These are phyloP conservation scores for Nephelium lappaceum DNA, from an alignment of 345 rosid species.

Conservation along the genomic window DNA sequence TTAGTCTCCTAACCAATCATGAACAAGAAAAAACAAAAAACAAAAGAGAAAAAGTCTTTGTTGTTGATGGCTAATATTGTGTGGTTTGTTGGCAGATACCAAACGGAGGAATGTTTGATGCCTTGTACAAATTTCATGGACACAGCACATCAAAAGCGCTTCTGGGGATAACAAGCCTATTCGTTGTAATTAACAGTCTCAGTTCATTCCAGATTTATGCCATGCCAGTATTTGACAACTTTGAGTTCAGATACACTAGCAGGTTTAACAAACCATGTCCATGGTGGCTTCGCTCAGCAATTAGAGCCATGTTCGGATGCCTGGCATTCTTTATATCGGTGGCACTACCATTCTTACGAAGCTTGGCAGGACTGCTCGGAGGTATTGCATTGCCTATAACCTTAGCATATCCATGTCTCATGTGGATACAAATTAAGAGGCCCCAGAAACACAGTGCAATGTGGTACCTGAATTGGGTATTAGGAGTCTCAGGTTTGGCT, in stretches of 20 bases:
- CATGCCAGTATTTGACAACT: constrained; percentile 62
- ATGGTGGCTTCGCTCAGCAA: constrained; percentile 44
- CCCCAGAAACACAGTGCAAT: constrained; percentile 28
- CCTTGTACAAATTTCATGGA: constrained; percentile 39
- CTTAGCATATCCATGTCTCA: constrained; percentile 57
- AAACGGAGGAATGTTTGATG: constrained; percentile 46
- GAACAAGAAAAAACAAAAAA: too few relatives aligned
- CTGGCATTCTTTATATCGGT: constrained; percentile 49
- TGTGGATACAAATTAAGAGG: constrained; percentile 58
- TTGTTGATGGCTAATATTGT: not conserved
- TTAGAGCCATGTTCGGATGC: constrained; percentile 50
- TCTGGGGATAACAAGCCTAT: constrained; percentile 44
- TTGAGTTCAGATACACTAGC: constrained; percentile 53
- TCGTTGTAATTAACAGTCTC: constrained; percentile 54
- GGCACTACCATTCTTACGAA: constrained; percentile 57
- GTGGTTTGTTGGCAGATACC: constrained; percentile 36
- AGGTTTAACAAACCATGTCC: constrained; percentile 52
- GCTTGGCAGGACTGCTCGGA: constrained; percentile 61
- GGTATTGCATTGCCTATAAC: constrained; percentile 57
- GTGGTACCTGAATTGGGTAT: constrained; percentile 45
- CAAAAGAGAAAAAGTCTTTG: not conserved
- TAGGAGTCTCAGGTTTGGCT: constrained; percentile 46
- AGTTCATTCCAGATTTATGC: constrained; percentile 66
- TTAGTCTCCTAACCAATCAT: too few relatives aligned
- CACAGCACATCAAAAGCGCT: constrained; percentile 37